Percentiles rank a stretch among this genome's conserved stretches.
Evolutionary conservation across 495 filamentous ascomycete genomes (phyloP).

Genomic region (Chaetomidium leptoderma): DNA sequence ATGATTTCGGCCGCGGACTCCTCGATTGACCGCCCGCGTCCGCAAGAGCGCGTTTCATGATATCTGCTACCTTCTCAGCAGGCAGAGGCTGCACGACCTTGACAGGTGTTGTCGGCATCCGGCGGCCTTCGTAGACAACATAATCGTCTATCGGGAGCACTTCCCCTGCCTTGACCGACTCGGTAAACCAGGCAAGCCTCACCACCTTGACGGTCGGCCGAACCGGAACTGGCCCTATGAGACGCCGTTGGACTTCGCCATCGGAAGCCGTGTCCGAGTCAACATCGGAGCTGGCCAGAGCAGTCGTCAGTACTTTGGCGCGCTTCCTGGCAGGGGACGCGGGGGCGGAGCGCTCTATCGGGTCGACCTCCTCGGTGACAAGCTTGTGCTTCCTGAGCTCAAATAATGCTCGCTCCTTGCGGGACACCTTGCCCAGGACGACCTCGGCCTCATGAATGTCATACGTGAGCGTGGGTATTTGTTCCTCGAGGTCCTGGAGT

Average conservation of each 20-base stretch:
- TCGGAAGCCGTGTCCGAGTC: slow-evolving; percentile 42
- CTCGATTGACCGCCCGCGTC: slow-evolving; percentile 21
- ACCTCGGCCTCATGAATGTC: slow-evolving; percentile 68
- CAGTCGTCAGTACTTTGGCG: slow-evolving; percentile 27
- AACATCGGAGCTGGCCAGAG: slow-evolving; percentile 21
- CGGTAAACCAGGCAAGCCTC: slow-evolving; percentile 69
- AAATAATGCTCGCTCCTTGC: slow-evolving; percentile 64
- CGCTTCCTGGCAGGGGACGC: slow-evolving; percentile 33
- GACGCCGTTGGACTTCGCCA: slow-evolving; percentile 14
- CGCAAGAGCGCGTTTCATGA: slow-evolving; percentile 34
- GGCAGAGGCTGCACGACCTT: slow-evolving; percentile 15
- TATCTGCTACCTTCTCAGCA: slow-evolving; percentile 20
- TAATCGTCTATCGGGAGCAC: slow-evolving; percentile 59
- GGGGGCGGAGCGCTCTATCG: neutral
- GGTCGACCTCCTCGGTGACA: slow-evolving; percentile 56
- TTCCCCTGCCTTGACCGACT: slow-evolving; percentile 51
- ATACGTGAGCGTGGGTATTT: slow-evolving; percentile 63
- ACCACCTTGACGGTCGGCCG: slow-evolving; percentile 56
- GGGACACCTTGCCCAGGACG: slow-evolving; percentile 65
- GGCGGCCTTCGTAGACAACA: slow-evolving; percentile 61
- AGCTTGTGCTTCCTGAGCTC: slow-evolving; percentile 65
- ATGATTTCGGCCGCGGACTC: slow-evolving; percentile 19
- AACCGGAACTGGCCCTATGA: neutral
- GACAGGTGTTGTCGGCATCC: slow-evolving; percentile 18
- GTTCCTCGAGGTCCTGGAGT: slow-evolving; percentile 58